These are phyloP conservation scores for Plasmodium relictum DNA, from an alignment of 169 alveolate genomes.

Conservation along the genomic window DNA sequence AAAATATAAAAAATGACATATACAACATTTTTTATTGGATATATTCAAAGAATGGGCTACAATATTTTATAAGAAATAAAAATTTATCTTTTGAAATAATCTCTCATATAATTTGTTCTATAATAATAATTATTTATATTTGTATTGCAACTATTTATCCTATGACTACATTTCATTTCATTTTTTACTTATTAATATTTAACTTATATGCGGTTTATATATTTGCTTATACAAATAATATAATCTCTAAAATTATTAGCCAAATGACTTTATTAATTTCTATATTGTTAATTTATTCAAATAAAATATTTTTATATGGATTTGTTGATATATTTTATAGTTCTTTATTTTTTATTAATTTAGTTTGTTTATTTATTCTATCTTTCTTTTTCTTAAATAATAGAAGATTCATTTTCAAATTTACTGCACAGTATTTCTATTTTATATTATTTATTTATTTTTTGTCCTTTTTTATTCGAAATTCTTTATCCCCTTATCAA, in stretches of 20 bases:
- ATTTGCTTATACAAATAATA: constrained; percentile 22
- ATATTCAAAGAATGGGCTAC: constrained; percentile 27
- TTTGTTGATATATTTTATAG: constrained; percentile 18
- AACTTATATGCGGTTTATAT: constrained; percentile 2
- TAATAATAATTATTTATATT: neutral
- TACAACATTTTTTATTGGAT: constrained; percentile 22
- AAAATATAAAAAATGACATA: constrained; percentile 29
- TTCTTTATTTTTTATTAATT: constrained; percentile 7
- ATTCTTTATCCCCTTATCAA: constrained; percentile 53
- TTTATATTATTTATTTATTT: constrained; percentile 31
- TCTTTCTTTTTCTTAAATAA: constrained; percentile 26
- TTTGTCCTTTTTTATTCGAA: constrained; percentile 29
- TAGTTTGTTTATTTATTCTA: constrained; percentile 6
- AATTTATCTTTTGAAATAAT: constrained; percentile 20
- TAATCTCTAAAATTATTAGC: constrained; percentile 10
- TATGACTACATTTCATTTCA: neutral
- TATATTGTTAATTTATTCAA: constrained; percentile 22
- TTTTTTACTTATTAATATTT: neutral
- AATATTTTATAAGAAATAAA: constrained; percentile 25
- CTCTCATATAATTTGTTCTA: constrained; percentile 12
- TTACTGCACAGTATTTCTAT: constrained; percentile 33
- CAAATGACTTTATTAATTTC: constrained; percentile 14
- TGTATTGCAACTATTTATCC: neutral
- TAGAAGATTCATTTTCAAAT: constrained; percentile 24
- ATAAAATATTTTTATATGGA: constrained; percentile 22